Evolutionary conservation across 345 rosid species (phyloP), one percentile per base, ranked within the genome.

Genomic region (Carallia brachiata): DNA sequence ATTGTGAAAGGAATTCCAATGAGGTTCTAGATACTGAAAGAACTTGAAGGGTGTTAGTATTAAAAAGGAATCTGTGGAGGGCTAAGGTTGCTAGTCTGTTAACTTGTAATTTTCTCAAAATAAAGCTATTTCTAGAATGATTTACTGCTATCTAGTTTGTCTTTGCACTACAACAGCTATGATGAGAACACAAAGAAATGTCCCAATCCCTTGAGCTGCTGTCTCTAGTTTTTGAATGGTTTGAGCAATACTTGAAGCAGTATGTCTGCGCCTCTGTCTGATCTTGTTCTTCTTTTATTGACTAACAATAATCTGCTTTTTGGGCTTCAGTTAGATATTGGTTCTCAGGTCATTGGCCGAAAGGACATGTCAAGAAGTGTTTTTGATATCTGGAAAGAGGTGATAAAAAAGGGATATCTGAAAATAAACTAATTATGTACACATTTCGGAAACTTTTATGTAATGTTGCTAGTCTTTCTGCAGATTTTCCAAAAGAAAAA

Each of bases 311-410:
- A 52, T 34, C 59, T 62, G 52, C 44, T 63, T 78, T 36, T 66
- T 81, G 72, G 69, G 76, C 78, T 56, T 70, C 81, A 94, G 97
- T 71, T 86, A 76, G 92, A 87, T 67, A 84, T 95, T 68, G 81
- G 90, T 66, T 85, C 99, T 76, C 99, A 92, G 82, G 91, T 92
- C 71, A 86, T 92, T 81, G 99, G 97, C 66, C 85, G 80, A 59
- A 95, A 95, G 86, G 99, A 95, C 77, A 77, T 90, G 75, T 90
- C 93, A 72, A 88, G 83, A 80, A 84, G 85, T 82, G 79, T 86
- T 68, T 95, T 88, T 83, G 97, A 95, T 69, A 82, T 95, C 79
- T 95, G 97, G 99, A 95, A 89, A 81, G 99, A 92, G 97, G 99
- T 92, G 72, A 58, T 23, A 48, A 30, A 34, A 66, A 65, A 12